A percentile compares a stretch with the other conserved stretches of the same genome.
phyloP scores from a whole-genome alignment of 2,329 filamentous ascomycete genomes.

The Leptosphaerulina australis region DNA sequence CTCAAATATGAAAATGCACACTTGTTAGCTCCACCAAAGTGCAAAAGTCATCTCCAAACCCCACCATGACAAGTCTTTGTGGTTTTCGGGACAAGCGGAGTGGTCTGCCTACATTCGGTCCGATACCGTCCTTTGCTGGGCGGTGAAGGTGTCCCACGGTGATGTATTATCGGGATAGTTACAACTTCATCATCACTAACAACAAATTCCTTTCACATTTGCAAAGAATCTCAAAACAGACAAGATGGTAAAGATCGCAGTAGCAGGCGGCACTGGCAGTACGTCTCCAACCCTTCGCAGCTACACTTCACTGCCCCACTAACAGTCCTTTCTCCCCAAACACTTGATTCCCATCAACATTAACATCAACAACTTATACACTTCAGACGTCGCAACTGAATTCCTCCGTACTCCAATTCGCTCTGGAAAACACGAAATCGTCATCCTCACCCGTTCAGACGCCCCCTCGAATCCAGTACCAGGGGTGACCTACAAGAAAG shows the following conservation, averaged over 20 bases:
- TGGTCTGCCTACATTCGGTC: constrained; percentile 2
- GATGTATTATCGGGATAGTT: background rate
- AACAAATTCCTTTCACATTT: background rate
- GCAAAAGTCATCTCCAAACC: background rate
- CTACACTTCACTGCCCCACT: background rate
- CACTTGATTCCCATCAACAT: background rate
- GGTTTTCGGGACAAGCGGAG: constrained; percentile 4
- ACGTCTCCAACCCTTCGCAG: constrained; percentile 18
- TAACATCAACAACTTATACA: background rate
- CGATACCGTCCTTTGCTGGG: constrained; percentile 15
- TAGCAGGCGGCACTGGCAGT: constrained; percentile 48
- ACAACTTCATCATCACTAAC: background rate
- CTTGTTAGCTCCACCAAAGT: too few relatives aligned
- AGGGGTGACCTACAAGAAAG: constrained; percentile 50
- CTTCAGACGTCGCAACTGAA: constrained; percentile 59
- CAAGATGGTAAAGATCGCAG: constrained; percentile 44
- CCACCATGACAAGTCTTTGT: background rate
- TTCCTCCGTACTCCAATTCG: constrained; percentile 59
- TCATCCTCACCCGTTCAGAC: constrained; percentile 58
- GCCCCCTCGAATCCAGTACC: constrained; percentile 18
- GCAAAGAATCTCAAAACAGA: background rate
- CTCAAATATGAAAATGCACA: too few relatives aligned
- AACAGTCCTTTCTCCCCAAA: background rate
- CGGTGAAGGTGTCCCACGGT: constrained; percentile 1
- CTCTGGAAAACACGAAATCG: constrained; percentile 59